Percentiles rank a stretch among this genome's conserved stretches.
These are phyloP conservation scores for Amaranthus cruentus DNA, from an alignment of 148 eudicot genomes.

Conservation along the genomic window DNA sequence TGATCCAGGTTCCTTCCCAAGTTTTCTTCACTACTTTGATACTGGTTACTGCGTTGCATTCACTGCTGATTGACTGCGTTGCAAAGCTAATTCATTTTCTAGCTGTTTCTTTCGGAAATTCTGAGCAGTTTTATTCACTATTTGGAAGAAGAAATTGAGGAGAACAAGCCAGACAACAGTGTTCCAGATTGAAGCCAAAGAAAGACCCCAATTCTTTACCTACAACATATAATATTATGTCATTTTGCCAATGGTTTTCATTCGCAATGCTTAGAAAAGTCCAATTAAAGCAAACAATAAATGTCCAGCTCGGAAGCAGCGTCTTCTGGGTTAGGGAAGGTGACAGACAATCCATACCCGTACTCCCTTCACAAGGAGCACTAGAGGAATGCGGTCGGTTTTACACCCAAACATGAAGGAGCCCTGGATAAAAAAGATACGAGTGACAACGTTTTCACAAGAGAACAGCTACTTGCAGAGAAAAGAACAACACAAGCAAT, in stretches of 20 bases:
- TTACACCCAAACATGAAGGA: no score
- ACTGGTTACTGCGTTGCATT: constrained; percentile 30
- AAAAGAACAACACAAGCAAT: no score
- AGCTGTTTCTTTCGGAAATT: constrained; percentile 59
- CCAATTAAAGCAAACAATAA: neutral
- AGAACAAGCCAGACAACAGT: constrained; percentile 74
- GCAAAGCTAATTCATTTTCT: constrained; percentile 42
- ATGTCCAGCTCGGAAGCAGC: no score
- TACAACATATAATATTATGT: constrained; percentile 19
- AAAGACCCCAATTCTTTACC: constrained; percentile 64
- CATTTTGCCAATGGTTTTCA: neutral
- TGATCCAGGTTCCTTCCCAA: neutral
- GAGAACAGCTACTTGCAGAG: no score
- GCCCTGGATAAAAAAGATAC: no score
- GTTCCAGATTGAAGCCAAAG: constrained; percentile 69
- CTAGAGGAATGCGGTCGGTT: no score
- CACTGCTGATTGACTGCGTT: no score
- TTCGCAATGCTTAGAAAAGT: neutral
- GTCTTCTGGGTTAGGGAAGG: no score
- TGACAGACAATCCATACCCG: no score
- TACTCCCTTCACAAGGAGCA: no score
- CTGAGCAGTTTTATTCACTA: constrained; percentile 71
- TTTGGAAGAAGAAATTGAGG: constrained; percentile 59
- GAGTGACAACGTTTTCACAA: no score
- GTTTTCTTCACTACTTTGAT: constrained; percentile 21